Conservation (phyloP, 129 eudicot genomes). For the Centaurea solstitialis region DNA sequence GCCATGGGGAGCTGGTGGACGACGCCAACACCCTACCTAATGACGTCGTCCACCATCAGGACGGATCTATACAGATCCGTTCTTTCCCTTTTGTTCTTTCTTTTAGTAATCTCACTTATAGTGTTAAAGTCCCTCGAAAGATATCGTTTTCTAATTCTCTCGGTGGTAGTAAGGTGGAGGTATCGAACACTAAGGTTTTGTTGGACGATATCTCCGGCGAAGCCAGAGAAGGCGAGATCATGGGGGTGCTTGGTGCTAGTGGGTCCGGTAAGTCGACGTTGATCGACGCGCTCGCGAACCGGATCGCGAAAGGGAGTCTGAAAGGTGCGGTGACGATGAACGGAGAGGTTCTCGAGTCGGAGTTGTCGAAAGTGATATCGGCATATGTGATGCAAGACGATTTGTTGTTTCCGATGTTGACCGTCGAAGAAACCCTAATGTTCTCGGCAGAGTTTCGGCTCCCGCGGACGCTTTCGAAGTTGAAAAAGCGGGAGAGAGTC, state of each 20-base stretch:
- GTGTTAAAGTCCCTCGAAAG: slow-evolving; percentile 50
- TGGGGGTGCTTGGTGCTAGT: slow-evolving; percentile 95
- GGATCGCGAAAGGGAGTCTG: slow-evolving; percentile 68
- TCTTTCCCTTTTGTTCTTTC: slow-evolving; percentile 67
- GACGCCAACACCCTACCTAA: slow-evolving; percentile 17
- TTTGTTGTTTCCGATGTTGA: slow-evolving; percentile 78
- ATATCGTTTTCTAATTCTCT: slow-evolving; percentile 28
- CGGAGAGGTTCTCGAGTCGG: slow-evolving; percentile 70
- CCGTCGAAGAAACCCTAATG: slow-evolving; percentile 90
- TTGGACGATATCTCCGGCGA: slow-evolving; percentile 70
- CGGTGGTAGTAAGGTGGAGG: neutral
- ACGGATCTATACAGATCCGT: slow-evolving; percentile 18
- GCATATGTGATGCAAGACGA: slow-evolving; percentile 97
- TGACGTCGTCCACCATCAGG: slow-evolving; percentile 14
- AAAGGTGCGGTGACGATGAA: slow-evolving; percentile 66
- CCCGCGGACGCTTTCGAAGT: slow-evolving; percentile 61
- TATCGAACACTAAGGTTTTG: slow-evolving; percentile 46
- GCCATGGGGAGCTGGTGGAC: slow-evolving; percentile 34
- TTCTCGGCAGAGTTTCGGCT: slow-evolving; percentile 89
- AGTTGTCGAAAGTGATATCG: slow-evolving; percentile 72
- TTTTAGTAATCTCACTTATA: slow-evolving; percentile 61
- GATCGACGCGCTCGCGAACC: slow-evolving; percentile 84
- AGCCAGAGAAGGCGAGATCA: slow-evolving; percentile 83
- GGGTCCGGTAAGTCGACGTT: slow-evolving; percentile 94
- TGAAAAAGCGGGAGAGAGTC: slow-evolving; percentile 72